Evolutionary conservation across 2,329 filamentous ascomycete species (phyloP), one percentile per base, ranked within the genome.

Genomic region (Ilyonectria mors-panacis): DNA sequence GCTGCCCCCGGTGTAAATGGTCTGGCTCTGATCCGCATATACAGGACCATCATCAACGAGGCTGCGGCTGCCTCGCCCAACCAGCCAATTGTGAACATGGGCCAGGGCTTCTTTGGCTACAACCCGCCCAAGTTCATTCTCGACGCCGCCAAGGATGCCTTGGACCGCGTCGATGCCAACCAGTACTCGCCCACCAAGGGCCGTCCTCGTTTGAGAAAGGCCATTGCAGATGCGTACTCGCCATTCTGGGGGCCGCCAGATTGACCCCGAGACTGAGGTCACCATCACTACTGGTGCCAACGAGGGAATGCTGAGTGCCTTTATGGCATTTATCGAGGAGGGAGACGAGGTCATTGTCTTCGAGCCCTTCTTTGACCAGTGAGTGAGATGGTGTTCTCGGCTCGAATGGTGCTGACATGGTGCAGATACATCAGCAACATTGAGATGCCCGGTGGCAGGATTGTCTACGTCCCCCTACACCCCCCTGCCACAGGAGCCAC

Each of bases 341-440:
- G 96, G 94, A 13, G 96, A 99, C 78, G 96, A 99, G 81, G 96
- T 98, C 72, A 98, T 99, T 73, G 89, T 99, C 63, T 98, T 99
- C 79, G 96, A 99, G 84, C 96, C 96, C 12, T 99, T 98, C 84
- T 99, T 98, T 79, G 96, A 99, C 82, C 96, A 99, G 91, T 93
- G 58, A 64, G 78, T 73, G 4, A 8, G 17, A 5, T 15, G 9
- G 1, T 23, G 17, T 33, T 15, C 4, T 7, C 17, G 10, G 19
- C 6, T 42, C 13, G 33, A 44, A 23, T 33, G 6, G 47, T 8
- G 13, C 47, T 71, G 50, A 76, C 37, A 15, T 5, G 10, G 2
- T 44, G 0, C 45, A 80, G 79, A 65, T 81, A 98, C 80, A 97
- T 99, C 73, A 94, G 92, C 85, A 99, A 99, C 82, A 98, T 99